These are phyloP conservation scores for Ophiocordyceps camponoti-rufipedis DNA, from an alignment of 2,329 filamentous ascomycete species.

Conservation along the genomic window DNA sequence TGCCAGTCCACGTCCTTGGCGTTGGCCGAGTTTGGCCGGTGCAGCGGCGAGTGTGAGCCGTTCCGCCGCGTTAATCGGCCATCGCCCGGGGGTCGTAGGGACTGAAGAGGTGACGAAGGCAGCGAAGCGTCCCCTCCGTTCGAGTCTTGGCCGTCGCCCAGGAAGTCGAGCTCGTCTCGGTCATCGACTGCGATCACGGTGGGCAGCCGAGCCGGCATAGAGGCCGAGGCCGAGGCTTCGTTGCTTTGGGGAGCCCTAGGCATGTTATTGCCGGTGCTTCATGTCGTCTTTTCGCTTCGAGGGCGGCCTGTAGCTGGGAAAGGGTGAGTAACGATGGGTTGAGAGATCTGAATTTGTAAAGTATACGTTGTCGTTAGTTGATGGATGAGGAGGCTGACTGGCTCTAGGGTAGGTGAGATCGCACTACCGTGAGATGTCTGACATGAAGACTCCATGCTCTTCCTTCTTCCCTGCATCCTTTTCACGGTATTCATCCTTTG, in stretches of 20 bases:
- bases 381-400: no score
- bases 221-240: constrained; percentile 13
- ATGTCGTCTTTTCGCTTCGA: constrained; percentile 14
- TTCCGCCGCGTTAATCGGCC: background rate
- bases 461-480: no score
- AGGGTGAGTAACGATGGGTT: no score
- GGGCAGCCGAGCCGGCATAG: constrained; percentile 9
- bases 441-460: no score
- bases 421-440: no score
- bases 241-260: constrained; percentile 17
- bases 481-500: no score
- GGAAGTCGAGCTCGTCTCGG: constrained; percentile 28
- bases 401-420: no score
- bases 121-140: constrained; percentile 12
- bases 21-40: constrained; percentile 1
- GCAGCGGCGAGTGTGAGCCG: background rate
- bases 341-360: no score
- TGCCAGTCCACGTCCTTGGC: constrained; percentile 63
- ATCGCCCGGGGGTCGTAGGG: constrained; percentile 14
- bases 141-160: constrained; percentile 21
- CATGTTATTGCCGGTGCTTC: constrained; percentile 17
- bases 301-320: no score
- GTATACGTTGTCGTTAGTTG: no score
- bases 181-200: constrained; percentile 14
- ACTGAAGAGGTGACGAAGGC: constrained; percentile 25